Conservation (phyloP, 1,284 basidiomycete genomes). For the Wolfiporia cocos region DNA sequence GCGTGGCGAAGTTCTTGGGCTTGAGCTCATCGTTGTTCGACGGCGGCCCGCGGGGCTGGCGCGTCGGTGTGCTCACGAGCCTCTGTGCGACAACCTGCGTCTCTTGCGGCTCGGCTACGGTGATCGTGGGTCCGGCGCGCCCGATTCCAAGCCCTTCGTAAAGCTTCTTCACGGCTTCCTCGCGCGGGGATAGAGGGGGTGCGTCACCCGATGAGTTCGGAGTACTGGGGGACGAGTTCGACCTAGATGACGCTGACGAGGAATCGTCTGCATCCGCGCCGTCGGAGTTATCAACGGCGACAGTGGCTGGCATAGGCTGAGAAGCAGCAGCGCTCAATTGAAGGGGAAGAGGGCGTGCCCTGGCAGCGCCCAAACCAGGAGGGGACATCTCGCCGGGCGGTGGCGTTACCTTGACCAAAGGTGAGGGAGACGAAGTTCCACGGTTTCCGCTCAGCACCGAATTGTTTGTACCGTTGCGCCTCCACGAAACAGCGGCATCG, state of each 20-base stretch:
- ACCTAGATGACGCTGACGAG: slow-evolving; percentile 40
- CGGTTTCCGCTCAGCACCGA: slow-evolving; percentile 65
- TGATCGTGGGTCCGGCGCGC: slow-evolving; percentile 42
- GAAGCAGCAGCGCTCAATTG: slow-evolving; percentile 50
- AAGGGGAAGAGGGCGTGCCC: slow-evolving; percentile 65
- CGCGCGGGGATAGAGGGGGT: slow-evolving; percentile 64
- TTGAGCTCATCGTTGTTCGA: slow-evolving; percentile 81
- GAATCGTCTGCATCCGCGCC: slow-evolving; percentile 51
- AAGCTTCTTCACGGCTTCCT: slow-evolving; percentile 74
- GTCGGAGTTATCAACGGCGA: slow-evolving; percentile 50
- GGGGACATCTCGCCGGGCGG: slow-evolving; percentile 56
- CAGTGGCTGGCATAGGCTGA: slow-evolving; percentile 49
- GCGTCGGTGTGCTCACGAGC: slow-evolving; percentile 61
- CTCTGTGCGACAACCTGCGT: slow-evolving; percentile 35
- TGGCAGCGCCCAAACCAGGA: slow-evolving; percentile 34
- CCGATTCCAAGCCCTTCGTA: slow-evolving; percentile 80
- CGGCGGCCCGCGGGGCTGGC: slow-evolving; percentile 84
- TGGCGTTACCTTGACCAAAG: slow-evolving; percentile 62
- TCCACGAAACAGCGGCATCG: slow-evolving; percentile 70
- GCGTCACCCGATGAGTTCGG: slow-evolving; percentile 55
- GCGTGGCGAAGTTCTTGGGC: slow-evolving; percentile 84
- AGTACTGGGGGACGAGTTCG: slow-evolving; percentile 58
- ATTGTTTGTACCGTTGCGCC: slow-evolving; percentile 63
- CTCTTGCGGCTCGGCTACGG: slow-evolving; percentile 24
- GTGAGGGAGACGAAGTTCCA: slow-evolving; percentile 51